phyloP scores from a whole-genome alignment of 352 stramenopile genomes.

The Pythium sp. region DNA sequence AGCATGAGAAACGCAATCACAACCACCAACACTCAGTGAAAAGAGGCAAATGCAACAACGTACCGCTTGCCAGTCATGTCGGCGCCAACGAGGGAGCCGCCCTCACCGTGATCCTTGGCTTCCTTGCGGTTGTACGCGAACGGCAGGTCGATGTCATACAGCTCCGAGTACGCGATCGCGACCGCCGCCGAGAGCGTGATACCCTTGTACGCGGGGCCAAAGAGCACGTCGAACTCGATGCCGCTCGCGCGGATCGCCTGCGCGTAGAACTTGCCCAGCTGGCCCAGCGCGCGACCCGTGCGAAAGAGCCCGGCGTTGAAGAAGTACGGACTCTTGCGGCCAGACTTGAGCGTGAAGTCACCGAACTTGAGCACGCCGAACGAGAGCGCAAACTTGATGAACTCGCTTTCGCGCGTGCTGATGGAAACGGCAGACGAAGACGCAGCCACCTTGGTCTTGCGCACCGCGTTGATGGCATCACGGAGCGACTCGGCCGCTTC shows the following conservation, averaged over 20 bases:
- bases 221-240: constrained; percentile 98
- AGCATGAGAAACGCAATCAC: neutral
- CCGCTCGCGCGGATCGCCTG: constrained; percentile 90
- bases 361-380: constrained; percentile 97
- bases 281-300: constrained; percentile 89
- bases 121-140: constrained; percentile 99
- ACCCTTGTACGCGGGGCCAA: constrained; percentile 99
- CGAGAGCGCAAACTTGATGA: constrained; percentile 96
- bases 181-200: constrained; percentile 97
- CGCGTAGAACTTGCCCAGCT: constrained; percentile 94
- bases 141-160: constrained; percentile 91
- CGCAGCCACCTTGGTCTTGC: constrained; percentile 46
- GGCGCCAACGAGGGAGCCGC: constrained; percentile 94
- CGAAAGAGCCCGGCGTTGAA: constrained; percentile 99
- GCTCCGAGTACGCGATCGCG: constrained; percentile 89
- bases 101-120: constrained; percentile 99
- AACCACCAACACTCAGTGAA: neutral
- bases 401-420: constrained; percentile 84
- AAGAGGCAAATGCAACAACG: constrained; percentile 6
- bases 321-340: constrained; percentile 98
- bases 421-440: constrained; percentile 5
- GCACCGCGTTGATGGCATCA: constrained; percentile 93
- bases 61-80: constrained; percentile 93
- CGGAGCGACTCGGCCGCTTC: constrained; percentile 88
- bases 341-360: constrained; percentile 98